Base-by-base conservation (phyloP, 108 stramenopile genomes). In the Skeletonema potamos region DNA sequence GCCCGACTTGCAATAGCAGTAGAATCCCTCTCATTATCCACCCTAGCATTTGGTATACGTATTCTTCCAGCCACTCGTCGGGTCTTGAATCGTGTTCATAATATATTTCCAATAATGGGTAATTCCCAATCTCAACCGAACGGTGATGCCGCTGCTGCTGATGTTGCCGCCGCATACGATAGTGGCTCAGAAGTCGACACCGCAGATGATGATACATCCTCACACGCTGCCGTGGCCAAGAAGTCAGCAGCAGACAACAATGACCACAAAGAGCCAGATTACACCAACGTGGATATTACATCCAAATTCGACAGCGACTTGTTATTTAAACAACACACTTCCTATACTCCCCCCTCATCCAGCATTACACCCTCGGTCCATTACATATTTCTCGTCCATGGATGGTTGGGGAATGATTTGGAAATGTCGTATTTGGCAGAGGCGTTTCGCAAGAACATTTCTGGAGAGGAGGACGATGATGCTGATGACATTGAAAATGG, bases 371-470 rank as follows among this genome's bases (percentile, higher is more conserved):
- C 79, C 24, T 22, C 43, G 43, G 79, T 60, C 18, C 94, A 95
- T 67, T 79, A 91, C 57, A 76, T 92, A 27, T 82, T 95, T 27
- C 64, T 95, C 29, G 84, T 95, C 8, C 94, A 95, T 73, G 94
- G 94, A 26, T 88, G 86, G 85, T 63, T 92, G 62, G 93, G 93
- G 6, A 92, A 91, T 68, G 84, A 87, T n/a, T 27, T 64, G 59
- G 93, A 95, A 78, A 81, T 92, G 86, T 79, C 62, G 8, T 90
- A 85, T 66, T 64, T 95, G 24, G 65, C 82, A 18, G 62, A 79
- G 32, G 62, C 85, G 7, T 73, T 92, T 58, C 17, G 61, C 4
- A 34, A 64, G 24, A 68, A 66, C 6, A 43, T 66, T 30, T 37
- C 54, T 17, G 34, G 29, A 15, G 33, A 11, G 17, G 55, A 27